Conservation (phyloP, 2,329 filamentous ascomycete genomes). For the Thelonectria olida region DNA sequence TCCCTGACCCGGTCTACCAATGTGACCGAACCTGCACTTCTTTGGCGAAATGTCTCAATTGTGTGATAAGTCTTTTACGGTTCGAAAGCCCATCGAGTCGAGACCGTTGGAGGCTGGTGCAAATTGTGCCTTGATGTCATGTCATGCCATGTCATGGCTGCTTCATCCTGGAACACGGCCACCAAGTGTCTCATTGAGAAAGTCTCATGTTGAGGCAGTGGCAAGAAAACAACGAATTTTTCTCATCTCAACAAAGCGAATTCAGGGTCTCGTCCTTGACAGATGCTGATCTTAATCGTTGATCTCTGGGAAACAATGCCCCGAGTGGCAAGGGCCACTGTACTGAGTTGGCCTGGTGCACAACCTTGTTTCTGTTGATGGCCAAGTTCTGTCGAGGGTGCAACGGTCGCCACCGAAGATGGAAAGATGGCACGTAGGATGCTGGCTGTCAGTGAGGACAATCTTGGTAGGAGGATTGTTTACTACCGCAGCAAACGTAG, state of each 20-base stretch:
- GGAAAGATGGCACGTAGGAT: not conserved
- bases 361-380: constrained; percentile 10
- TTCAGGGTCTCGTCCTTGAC: constrained; percentile 22
- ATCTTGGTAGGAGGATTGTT: constrained; percentile 23
- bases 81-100: constrained; percentile 10
- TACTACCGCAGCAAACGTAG: not conserved
- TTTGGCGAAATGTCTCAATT: constrained; percentile 23
- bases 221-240: constrained; percentile 24
- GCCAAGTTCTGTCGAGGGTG: constrained; percentile 17
- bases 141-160: constrained; percentile 13
- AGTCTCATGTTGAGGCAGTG: constrained; percentile 20
- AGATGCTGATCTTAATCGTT: constrained; percentile 17
- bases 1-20: constrained; percentile 14
- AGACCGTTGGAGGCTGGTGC: constrained; percentile 2
- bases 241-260: constrained; percentile 14
- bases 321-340: constrained; percentile 29
- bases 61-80: constrained; percentile 13
- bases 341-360: constrained; percentile 19
- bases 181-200: not conserved
- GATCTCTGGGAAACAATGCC: constrained; percentile 27
- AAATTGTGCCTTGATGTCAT: constrained; percentile 11
- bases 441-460: constrained; percentile 26
- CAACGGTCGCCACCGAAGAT: constrained; percentile 34
- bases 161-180: constrained; percentile 3
- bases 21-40: constrained; percentile 13